Evolutionary conservation across 768 basidiomycete species (phyloP), one percentile per base, ranked within the genome.

Genomic region (Podaxis rugospora): DNA sequence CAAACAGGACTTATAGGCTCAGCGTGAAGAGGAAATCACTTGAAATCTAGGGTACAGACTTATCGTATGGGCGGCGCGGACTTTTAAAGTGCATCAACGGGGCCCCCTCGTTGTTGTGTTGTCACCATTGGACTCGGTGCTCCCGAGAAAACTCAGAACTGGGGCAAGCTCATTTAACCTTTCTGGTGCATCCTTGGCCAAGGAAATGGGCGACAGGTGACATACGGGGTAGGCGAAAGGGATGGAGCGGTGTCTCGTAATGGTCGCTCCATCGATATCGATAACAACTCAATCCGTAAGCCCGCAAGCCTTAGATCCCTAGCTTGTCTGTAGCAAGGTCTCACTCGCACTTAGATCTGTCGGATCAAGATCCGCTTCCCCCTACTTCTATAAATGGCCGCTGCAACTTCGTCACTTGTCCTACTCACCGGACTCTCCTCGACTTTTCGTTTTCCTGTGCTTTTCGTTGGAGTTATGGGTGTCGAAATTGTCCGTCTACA

Each of bases 291-390:
- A 47, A 56, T 56, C 51, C 63, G 35, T 28, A 44, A 23, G 51
- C 36, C 57, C 32, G 18, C 46, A 54, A 55, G 54, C 47, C 47
- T 53, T 53, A 53, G 50, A 53, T 57, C 44, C 36, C 54, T 28
- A 46, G 49, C 37, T 64, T 58, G 52, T 25, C 46, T 42, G 51
- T 47, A 46, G 25, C 60, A 50, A 39, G 58, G 37, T 54, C 55
- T 51, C 49, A 50, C 54, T 60, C 52, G 44, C 70, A 11, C 63
- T 62, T 74, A 75, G 74, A 75, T 74, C 71, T 69, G 64, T 85
- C 84, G 82, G 84, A 89, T 88, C 87, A 83, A 85, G 87, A 87
- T 89, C 87, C 84, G 85, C 77, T 81, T 79, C 81, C 83, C 81
- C 72, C 71, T 71, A 66, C 66, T 67, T 68, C 69, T 81, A 83